Base-by-base conservation (phyloP, 1,139 yeast species). In the Nakaseomyces uthaithaninus region DNA sequence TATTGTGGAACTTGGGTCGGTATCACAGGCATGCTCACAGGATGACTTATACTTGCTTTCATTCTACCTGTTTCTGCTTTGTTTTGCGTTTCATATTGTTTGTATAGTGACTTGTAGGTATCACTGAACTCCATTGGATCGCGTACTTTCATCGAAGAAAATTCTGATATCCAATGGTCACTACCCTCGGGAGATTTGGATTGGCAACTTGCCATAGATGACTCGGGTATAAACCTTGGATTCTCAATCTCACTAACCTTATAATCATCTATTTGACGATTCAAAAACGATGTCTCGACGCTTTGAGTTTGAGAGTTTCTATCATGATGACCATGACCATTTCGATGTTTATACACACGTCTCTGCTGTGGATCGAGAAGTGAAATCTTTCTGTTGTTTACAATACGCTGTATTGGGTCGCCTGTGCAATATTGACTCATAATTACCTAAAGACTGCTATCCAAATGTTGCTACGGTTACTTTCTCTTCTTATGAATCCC, bases 81-180 rank as follows among this genome's bases (percentile, higher is more conserved):
- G 18, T 37, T 45, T 9, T 22, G 22, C 33, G 41, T 36, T 38
- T 53, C 54, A 39, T 55, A 57, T 4, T 40, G 40, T 7, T 45
- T 42, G 42, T 57, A 57, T 37, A 50, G 39, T 17, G 35, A 45
- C 42, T 55, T 53, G 42, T 57, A 57, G 20, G 54, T 55, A 17
- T 46, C 42, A 27, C 51, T 45, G 33, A 54, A 55, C 42, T 54
- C 60, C 38, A 51, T 15, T n/a, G 57, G 54, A 39, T 57, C 62
- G 14, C 46, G 44, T 11, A 57, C 43, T 31, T 47, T 43, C 50
- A 57, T 51, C 3, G 51, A 39, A 2, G 55, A 43, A 18, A 57
- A 53, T 40, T 56, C 54, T n/a, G 46, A 39, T 11, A 52, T 20
- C 57, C 25, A 23, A 15, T 28, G 22, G 5, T 25, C 27, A 8